Evolutionary conservation across 2,329 filamentous ascomycete species (phyloP).

Genomic region (Samsoniella hepiali): DNA sequence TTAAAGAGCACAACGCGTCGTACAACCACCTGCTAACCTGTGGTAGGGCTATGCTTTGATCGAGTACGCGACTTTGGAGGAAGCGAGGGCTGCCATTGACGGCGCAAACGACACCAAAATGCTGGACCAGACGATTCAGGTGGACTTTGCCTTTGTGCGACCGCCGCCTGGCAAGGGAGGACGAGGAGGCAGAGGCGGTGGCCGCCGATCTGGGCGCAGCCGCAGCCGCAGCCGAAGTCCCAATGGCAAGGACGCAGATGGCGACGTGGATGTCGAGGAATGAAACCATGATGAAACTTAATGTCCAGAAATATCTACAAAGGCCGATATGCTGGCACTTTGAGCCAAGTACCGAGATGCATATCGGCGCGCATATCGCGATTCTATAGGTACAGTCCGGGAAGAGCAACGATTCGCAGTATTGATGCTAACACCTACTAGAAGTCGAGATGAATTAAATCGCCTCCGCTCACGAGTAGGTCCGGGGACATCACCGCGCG

Average conservation of each 20-base stretch:
- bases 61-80: slow-evolving; percentile 75
- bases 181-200: slow-evolving; percentile 37
- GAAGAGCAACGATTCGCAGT: background rate
- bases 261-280: slow-evolving; percentile 23
- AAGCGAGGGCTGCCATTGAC: slow-evolving; percentile 78
- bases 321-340: slow-evolving; percentile 27
- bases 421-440: background rate
- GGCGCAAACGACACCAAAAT: slow-evolving; percentile 74
- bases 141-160: slow-evolving; percentile 83
- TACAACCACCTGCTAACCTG: background rate
- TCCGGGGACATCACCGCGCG: background rate
- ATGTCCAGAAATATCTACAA: background rate
- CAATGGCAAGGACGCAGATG: slow-evolving; percentile 34
- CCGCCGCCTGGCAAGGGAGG: slow-evolving; percentile 60
- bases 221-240: slow-evolving; percentile 50
- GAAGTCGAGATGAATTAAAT: background rate
- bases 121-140: slow-evolving; percentile 74
- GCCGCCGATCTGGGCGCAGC: slow-evolving; percentile 42
- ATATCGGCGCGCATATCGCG: slow-evolving; percentile 29
- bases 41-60: slow-evolving; percentile 77
- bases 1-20: no score
- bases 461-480: background rate
- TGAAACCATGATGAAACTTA: slow-evolving; percentile 18
- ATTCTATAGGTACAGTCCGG: slow-evolving; percentile 27
- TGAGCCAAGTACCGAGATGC: slow-evolving; percentile 18